Conservation (phyloP, 345 rosid genomes). For the Camelina sativa region DNA sequence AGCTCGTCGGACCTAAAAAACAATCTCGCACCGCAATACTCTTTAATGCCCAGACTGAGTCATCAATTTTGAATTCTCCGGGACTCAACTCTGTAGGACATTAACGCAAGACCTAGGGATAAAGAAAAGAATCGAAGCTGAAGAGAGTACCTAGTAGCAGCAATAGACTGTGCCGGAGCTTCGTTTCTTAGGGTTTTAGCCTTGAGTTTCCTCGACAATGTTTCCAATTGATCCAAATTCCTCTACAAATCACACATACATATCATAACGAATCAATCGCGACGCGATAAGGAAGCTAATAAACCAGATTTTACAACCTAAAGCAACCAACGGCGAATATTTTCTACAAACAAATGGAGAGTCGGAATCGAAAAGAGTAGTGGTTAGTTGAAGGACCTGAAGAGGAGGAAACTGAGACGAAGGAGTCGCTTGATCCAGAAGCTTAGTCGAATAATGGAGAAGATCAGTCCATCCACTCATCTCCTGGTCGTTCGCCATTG, state of each 20-base stretch:
- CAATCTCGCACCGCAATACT: not conserved
- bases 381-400: slow-evolving; percentile 59
- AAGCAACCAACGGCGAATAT: not conserved
- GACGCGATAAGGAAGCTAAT: not conserved
- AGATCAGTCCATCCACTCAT: slow-evolving; percentile 90
- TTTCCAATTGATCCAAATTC: slow-evolving; percentile 85
- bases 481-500: slow-evolving; percentile 81
- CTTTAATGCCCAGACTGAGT: not conserved
- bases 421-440: slow-evolving; percentile 93
- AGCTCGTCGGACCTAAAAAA: not conserved
- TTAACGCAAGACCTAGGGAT: not conserved
- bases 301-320: not conserved
- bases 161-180: slow-evolving; percentile 81
- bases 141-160: slow-evolving; percentile 73
- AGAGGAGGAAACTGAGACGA: slow-evolving; percentile 98
- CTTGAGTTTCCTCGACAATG: slow-evolving; percentile 87
- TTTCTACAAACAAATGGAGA: not conserved
- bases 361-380: slow-evolving; percentile 14
- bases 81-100: not conserved
- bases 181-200: slow-evolving; percentile 77
- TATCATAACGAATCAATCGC: not conserved
- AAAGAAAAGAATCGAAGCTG: not conserved
- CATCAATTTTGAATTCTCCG: no score
- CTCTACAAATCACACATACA: slow-evolving; percentile 50
- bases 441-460: slow-evolving; percentile 87